Percentiles rank a stretch among this genome's conserved stretches.
Evolutionary conservation across 2,329 filamentous ascomycete genomes (phyloP).

Genomic region (Cytospora mali): DNA sequence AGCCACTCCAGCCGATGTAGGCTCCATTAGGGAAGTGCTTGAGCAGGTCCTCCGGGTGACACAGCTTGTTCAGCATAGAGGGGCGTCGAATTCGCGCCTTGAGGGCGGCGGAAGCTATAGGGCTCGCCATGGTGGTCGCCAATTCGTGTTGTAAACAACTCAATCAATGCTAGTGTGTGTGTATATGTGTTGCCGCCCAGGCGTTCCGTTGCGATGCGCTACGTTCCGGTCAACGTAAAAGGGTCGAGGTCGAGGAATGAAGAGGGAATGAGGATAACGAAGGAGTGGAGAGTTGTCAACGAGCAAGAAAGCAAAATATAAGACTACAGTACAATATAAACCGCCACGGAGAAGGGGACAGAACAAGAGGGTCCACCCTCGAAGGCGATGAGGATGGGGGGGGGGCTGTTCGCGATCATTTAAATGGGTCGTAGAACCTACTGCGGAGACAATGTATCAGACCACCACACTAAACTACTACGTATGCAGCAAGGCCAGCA

Average conservation of each 20-base stretch:
- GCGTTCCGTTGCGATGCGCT: not conserved
- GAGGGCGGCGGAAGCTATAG: constrained; percentile 70
- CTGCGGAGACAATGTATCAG: not conserved
- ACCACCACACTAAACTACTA: not conserved
- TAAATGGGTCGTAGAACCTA: constrained; percentile 16
- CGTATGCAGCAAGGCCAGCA: constrained; percentile 4
- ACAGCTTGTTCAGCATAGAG: constrained; percentile 78
- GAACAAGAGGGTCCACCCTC: constrained; percentile 1
- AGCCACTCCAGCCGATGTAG: constrained; percentile 91
- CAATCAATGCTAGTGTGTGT: not conserved
- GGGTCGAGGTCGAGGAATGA: not conserved
- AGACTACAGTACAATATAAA: not conserved
- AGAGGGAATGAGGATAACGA: not conserved
- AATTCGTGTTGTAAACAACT: not conserved
- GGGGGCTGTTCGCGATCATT: constrained; percentile 8
- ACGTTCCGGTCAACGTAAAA: not conserved
- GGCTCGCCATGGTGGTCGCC: constrained; percentile 46
- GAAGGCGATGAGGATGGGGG: constrained; percentile 9
- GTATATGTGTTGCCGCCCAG: not conserved
- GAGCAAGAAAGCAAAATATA: constrained; percentile 2
- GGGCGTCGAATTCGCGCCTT: constrained; percentile 75
- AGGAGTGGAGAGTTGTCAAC: constrained; percentile 11
- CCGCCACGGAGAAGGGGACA: constrained; percentile 6
- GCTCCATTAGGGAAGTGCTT: constrained; percentile 79
- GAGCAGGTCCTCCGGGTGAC: constrained; percentile 77